Percentiles rank a stretch among this genome's conserved stretches.
These are phyloP conservation scores for Ambrosia trifida DNA, from an alignment of 129 eudicot genomes.

Conservation along the genomic window DNA sequence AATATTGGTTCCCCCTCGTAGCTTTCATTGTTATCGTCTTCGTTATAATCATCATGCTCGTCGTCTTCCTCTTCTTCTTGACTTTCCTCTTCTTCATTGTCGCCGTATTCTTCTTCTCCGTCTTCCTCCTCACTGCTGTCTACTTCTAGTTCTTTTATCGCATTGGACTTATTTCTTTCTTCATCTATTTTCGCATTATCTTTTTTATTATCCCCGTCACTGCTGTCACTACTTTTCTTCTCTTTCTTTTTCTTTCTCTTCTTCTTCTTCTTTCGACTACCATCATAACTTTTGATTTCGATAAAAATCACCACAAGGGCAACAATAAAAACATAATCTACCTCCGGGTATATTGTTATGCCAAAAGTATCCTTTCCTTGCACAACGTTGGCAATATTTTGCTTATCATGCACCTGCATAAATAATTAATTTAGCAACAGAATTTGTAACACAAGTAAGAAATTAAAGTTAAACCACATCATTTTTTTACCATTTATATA, in stretches of 20 bases:
- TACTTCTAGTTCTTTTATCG: not conserved
- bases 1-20: slow-evolving; percentile 23
- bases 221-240: slow-evolving; percentile 12
- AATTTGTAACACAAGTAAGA: not conserved
- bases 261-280: slow-evolving; percentile 23
- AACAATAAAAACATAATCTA: slow-evolving; percentile 49
- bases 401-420: slow-evolving; percentile 44
- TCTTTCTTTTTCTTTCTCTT: slow-evolving; percentile 6
- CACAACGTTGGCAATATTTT: slow-evolving; percentile 32
- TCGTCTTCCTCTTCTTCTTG: not conserved
- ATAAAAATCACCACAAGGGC: slow-evolving; percentile 49
- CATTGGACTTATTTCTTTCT: not conserved
- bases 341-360: slow-evolving; percentile 52
- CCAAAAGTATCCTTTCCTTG: slow-evolving; percentile 44
- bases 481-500: not conserved
- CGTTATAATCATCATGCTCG: not conserved
- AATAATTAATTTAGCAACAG: not conserved
- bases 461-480: not conserved
- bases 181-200: not conserved
- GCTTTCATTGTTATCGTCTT: not conserved
- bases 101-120: not conserved
- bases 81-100: not conserved
- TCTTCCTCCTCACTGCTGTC: not conserved
- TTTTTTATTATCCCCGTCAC: slow-evolving; percentile 20
- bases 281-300: slow-evolving; percentile 38